Evolutionary conservation across 2,329 filamentous ascomycete genomes (phyloP).

Genomic region (Cercospora janseana): DNA sequence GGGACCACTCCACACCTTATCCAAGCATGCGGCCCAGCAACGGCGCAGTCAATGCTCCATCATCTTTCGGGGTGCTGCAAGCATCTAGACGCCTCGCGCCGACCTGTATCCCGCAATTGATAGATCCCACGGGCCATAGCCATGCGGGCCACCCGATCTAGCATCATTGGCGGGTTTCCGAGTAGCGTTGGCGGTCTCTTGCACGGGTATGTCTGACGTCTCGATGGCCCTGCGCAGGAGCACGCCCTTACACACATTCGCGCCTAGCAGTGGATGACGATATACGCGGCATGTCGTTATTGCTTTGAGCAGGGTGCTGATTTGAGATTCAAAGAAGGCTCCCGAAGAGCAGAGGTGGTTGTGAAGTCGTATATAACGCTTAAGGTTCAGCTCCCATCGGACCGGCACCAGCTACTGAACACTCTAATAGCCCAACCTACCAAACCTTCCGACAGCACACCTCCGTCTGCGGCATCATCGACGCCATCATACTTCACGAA

Average conservation of each 20-base stretch:
- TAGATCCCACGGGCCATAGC: background rate
- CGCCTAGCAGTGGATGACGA: conserved; percentile 18
- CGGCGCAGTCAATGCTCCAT: conserved; percentile 6
- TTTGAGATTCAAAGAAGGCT: conserved; percentile 25
- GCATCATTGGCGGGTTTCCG: conserved; percentile 7
- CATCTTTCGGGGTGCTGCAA: conserved; percentile 1
- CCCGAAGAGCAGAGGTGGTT: conserved; percentile 9
- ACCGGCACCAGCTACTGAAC: conserved; percentile 20
- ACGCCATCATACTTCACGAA: conserved; percentile 13
- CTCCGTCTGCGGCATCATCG: conserved; percentile 14
- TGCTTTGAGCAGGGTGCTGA: conserved; percentile 20
- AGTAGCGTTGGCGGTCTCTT: conserved; percentile 9
- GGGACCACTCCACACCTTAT: conserved; percentile 11
- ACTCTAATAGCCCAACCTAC: conserved; percentile 18
- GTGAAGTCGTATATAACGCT: conserved; percentile 24
- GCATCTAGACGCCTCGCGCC: background rate
- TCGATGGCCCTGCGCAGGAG: conserved; percentile 9
- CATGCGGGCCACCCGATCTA: conserved; percentile 18
- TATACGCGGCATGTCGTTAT: conserved; percentile 21
- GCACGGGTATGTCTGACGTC: conserved; percentile 20
- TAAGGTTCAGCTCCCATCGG: conserved; percentile 22
- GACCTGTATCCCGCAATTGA: background rate
- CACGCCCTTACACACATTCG: conserved; percentile 15
- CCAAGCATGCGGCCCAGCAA: conserved; percentile 10
- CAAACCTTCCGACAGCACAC: conserved; percentile 21